These are phyloP conservation scores for Tetrahymena borealis DNA, from an alignment of 73 alveolate genomes.

Conservation along the genomic window DNA sequence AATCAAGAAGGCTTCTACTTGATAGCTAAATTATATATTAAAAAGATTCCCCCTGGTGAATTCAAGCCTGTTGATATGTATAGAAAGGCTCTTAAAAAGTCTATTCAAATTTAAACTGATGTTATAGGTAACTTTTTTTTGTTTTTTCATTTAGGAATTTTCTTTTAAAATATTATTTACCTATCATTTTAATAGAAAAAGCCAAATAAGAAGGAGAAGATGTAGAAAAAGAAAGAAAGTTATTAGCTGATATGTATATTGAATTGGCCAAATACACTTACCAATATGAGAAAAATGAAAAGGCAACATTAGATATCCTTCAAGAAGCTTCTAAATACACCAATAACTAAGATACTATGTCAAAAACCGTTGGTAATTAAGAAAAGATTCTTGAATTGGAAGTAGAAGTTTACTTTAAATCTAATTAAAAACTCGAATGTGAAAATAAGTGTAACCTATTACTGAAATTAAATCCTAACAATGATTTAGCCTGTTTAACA, in stretches of 20 bases:
- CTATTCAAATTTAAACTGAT: background rate
- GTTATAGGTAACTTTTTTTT: background rate
- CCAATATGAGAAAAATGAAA: conserved; percentile 23
- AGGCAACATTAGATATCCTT: conserved; percentile 38
- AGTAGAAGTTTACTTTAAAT: conserved; percentile 54
- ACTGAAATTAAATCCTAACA: conserved; percentile 63
- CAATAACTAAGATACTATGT: background rate
- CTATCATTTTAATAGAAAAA: conserved; percentile 15
- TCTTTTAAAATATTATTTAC: background rate
- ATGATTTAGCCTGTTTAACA: conserved; percentile 74
- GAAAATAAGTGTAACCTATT: conserved; percentile 59
- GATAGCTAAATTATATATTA: conserved; percentile 16
- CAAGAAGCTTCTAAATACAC: conserved; percentile 23
- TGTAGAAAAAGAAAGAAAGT: conserved; percentile 42
- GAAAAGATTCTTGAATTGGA: conserved; percentile 56
- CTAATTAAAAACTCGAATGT: conserved; percentile 62
- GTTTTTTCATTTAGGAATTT: no score
- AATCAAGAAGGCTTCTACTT: conserved; percentile 12
- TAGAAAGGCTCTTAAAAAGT: background rate
- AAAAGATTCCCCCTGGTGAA: background rate
- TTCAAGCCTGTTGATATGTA: background rate
- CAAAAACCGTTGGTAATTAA: conserved; percentile 18
- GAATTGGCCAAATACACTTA: conserved; percentile 44
- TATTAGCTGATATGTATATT: conserved; percentile 19
- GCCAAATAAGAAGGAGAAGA: conserved; percentile 37